Evolutionary conservation across 139 green algal genomes (phyloP).

Genomic region (Pseudopediastrum boryanum): DNA sequence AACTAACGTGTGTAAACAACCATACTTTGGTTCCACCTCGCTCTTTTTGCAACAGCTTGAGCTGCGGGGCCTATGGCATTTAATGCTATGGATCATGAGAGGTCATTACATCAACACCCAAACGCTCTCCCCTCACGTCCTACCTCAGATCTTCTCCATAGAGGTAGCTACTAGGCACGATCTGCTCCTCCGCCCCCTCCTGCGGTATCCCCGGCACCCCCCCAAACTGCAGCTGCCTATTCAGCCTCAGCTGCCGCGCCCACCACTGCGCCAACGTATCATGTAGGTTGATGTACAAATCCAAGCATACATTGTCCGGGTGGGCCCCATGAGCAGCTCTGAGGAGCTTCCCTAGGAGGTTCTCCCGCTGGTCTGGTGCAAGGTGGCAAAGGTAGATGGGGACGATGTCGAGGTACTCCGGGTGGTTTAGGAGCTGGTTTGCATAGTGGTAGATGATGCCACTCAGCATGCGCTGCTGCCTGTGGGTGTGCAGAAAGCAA

Average conservation of each 20-base stretch:
- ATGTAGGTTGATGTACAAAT: slow-evolving; percentile 15
- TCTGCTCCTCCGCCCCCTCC: background rate
- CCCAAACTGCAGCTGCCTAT: background rate
- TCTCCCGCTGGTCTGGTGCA: slow-evolving; percentile 29
- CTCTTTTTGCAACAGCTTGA: too few relatives aligned
- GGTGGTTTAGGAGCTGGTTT: background rate
- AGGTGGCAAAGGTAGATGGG: slow-evolving; percentile 70
- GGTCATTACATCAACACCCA: background rate
- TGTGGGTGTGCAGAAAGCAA: background rate
- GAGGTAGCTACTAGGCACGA: slow-evolving; percentile 19
- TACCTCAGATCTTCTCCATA: slow-evolving; percentile 32
- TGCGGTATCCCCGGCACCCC: background rate
- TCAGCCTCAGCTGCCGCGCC: slow-evolving; percentile 15
- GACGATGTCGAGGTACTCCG: slow-evolving; percentile 34
- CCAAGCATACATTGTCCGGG: slow-evolving; percentile 8
- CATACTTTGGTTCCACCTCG: too few relatives aligned
- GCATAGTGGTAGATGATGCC: slow-evolving; percentile 34
- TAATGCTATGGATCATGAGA: too few relatives aligned
- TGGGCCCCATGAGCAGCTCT: background rate
- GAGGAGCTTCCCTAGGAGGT: slow-evolving; percentile 19
- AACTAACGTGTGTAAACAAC: background rate
- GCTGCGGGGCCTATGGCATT: too few relatives aligned
- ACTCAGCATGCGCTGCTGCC: slow-evolving; percentile 35
- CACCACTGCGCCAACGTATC: slow-evolving; percentile 13
- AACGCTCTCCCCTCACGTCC: background rate